Percentiles rank a stretch among this genome's conserved stretches.
phyloP scores from a whole-genome alignment of 148 eudicot species.

The Persicaria maculosa region DNA sequence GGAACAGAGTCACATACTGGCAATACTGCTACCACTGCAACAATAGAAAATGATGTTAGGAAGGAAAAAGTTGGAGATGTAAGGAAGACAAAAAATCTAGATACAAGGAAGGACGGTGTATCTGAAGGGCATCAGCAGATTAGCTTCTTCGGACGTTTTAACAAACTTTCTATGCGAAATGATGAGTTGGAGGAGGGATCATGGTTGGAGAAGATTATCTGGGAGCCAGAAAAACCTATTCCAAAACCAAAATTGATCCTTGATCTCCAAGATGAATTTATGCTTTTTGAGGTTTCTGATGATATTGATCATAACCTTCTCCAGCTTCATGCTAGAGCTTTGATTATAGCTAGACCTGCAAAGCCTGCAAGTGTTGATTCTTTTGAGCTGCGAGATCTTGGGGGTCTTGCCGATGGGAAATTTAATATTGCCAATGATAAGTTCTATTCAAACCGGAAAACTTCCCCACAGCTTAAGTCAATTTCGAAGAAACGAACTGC shows the following conservation, averaged over 20 bases:
- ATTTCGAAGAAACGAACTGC: conserved; percentile 80
- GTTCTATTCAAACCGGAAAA: conserved; percentile 77
- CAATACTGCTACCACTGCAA: conserved; percentile 21
- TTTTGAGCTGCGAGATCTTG: conserved; percentile 50
- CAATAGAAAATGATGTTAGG: conserved; percentile 4
- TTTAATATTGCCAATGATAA: conserved; percentile 91
- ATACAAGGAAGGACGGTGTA: conserved; percentile 32
- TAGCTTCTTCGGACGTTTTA: conserved; percentile 58
- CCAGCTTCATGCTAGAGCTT: conserved; percentile 83
- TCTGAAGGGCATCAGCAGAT: conserved; percentile 30
- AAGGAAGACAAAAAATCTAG: conserved; percentile 7
- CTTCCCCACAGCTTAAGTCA: conserved; percentile 79
- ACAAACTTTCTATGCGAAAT: conserved; percentile 63
- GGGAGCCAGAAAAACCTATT: conserved; percentile 63
- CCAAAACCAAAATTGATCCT: conserved; percentile 70
- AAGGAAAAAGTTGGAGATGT: conserved; percentile 20
- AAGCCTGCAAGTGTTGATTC: conserved; percentile 37
- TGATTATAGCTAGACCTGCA: conserved; percentile 51
- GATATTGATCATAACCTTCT: conserved; percentile 52
- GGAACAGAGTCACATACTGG: conserved; percentile 52
- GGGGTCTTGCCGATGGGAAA: conserved; percentile 41
- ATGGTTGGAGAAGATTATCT: conserved; percentile 79
- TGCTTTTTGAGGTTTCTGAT: conserved; percentile 89
- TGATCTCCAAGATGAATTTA: conserved; percentile 92
- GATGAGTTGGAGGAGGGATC: conserved; percentile 74